Conservation (phyloP, 352 stramenopile genomes). For the Phytophthora lateralis region DNA sequence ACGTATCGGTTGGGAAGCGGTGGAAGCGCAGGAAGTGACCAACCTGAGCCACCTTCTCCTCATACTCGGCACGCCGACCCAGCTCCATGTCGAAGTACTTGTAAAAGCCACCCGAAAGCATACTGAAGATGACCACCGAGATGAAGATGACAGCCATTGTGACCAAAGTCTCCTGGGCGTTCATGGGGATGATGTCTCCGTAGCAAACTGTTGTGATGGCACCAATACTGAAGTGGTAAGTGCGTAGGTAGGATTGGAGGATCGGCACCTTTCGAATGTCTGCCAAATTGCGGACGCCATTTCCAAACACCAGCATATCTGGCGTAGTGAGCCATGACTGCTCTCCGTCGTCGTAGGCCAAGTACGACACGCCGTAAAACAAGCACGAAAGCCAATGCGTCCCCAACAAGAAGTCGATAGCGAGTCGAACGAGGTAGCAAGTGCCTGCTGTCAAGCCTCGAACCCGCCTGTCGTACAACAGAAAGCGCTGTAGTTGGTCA, state of each 20-base stretch:
- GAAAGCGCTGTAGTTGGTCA: constrained; percentile 51
- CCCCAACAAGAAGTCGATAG: constrained; percentile 51
- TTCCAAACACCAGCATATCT: constrained; percentile 60
- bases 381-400: constrained; percentile 65
- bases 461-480: constrained; percentile 57
- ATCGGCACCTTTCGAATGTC: constrained; percentile 48
- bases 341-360: constrained; percentile 40
- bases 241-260: constrained; percentile 48
- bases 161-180: constrained; percentile 59
- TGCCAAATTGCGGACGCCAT: constrained; percentile 26
- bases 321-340: constrained; percentile 61
- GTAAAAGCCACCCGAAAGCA: constrained; percentile 75
- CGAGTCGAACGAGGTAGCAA: constrained; percentile 54
- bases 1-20: constrained; percentile 53
- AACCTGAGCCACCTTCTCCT: constrained; percentile 62
- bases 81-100: constrained; percentile 77
- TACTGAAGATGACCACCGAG: constrained; percentile 70
- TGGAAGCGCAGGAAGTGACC: constrained; percentile 73
- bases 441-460: constrained; percentile 26
- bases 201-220: constrained; percentile 82
- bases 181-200: constrained; percentile 69
- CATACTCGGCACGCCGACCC: constrained; percentile 65
- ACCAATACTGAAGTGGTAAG: constrained; percentile 73
- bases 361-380: constrained; percentile 61
- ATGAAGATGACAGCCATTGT: constrained; percentile 68